These are phyloP conservation scores for Alternaria sp. DNA, from an alignment of 2,329 filamentous ascomycete genomes.

Conservation along the genomic window DNA sequence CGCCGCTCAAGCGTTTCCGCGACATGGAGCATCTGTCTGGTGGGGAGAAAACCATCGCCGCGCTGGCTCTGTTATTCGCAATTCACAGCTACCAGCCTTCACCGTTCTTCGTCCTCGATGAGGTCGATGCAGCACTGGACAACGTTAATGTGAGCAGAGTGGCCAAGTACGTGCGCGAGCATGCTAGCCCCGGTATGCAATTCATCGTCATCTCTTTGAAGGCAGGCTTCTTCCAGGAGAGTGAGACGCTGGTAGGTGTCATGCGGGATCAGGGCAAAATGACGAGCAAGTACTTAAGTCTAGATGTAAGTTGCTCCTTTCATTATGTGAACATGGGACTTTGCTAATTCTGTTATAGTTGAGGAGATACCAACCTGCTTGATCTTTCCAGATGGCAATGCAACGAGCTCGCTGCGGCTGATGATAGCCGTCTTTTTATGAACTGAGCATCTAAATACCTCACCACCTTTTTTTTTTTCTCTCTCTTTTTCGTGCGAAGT, in stretches of 20 bases:
- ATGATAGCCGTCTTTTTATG: constrained; percentile 1
- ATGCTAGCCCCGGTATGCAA: constrained; percentile 96
- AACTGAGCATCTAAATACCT: constrained; percentile 2
- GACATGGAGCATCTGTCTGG: constrained; percentile 99
- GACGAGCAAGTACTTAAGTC: constrained; percentile 86
- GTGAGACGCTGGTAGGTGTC: constrained; percentile 92
- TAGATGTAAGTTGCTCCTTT: constrained; percentile 77
- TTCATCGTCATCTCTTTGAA: constrained; percentile 99
- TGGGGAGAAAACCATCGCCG: constrained; percentile 98
- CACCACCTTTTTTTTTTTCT: not conserved
- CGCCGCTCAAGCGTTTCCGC: constrained; percentile 94
- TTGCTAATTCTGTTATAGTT: constrained; percentile 14
- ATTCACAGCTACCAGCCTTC: constrained; percentile 95
- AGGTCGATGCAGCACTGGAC: constrained; percentile 97
- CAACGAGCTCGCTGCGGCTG: not conserved
- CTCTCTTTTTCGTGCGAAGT: not conserved
- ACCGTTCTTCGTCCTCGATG: constrained; percentile 97
- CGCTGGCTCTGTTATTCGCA: constrained; percentile 92
- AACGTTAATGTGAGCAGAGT: constrained; percentile 97
- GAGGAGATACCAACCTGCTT: constrained; percentile 17
- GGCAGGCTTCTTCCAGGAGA: constrained; percentile 93
- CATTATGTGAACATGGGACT: not conserved
- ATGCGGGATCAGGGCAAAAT: constrained; percentile 95
- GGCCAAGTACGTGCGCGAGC: constrained; percentile 93
- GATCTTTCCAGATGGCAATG: not conserved